Conservation (phyloP, 2,329 filamentous ascomycete genomes). For the Fusarium longipes region DNA sequence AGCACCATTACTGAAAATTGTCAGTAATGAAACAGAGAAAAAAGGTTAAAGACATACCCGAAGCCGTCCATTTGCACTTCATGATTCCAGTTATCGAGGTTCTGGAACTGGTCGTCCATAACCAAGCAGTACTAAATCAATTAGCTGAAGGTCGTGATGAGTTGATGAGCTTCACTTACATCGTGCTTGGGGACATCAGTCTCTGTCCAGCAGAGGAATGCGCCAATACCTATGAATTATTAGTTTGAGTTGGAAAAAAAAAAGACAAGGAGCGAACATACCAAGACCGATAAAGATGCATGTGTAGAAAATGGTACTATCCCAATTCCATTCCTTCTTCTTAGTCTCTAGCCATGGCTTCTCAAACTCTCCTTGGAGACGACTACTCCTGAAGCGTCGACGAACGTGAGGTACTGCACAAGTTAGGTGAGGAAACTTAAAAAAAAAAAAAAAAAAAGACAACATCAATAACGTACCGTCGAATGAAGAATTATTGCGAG, state of each 20-base stretch:
- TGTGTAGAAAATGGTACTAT: conserved; percentile 46
- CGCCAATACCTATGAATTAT: conserved; percentile 24
- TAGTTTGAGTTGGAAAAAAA: not conserved
- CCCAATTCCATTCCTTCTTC: conserved; percentile 43
- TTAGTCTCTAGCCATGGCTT: conserved; percentile 43
- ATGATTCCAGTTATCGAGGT: conserved; percentile 58
- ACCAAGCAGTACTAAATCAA: conserved; percentile 39
- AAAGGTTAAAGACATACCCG: conserved; percentile 46
- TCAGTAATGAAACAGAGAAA: not conserved
- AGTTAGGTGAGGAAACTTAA: not conserved
- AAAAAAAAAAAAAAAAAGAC: accelerated
- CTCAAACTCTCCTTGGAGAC: conserved; percentile 42
- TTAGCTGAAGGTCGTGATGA: not conserved
- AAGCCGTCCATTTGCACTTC: conserved; percentile 56
- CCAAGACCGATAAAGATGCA: conserved; percentile 39
- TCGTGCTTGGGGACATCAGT: conserved; percentile 36
- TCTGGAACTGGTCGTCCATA: conserved; percentile 41
- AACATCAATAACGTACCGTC: conserved; percentile 1
- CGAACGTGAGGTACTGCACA: conserved; percentile 34
- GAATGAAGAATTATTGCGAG: conserved; percentile 26
- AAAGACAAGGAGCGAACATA: not conserved
- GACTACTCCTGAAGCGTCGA: conserved; percentile 48
- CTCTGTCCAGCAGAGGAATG: conserved; percentile 39
- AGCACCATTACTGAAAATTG: conserved; percentile 47
- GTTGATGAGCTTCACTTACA: not conserved